Conservation (phyloP, 768 basidiomycete species). For the Suillus occidentalis region DNA sequence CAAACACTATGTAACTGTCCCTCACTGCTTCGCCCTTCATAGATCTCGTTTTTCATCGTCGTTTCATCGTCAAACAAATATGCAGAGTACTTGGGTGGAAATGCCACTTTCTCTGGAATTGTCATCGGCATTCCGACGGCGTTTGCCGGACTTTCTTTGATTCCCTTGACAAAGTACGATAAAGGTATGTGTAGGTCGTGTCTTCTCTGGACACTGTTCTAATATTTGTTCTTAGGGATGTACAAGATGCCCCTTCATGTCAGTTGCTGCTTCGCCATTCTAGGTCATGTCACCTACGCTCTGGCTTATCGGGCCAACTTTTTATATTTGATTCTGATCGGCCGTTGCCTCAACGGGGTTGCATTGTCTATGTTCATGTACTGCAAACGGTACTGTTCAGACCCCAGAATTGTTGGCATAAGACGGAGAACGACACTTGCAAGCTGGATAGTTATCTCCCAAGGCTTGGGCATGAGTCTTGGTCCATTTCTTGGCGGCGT, state of each 20-base stretch:
- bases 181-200: constrained; percentile 39
- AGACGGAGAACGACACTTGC: constrained; percentile 63
- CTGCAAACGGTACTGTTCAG: constrained; percentile 65
- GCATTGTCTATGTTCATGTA: constrained; percentile 69
- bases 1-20: background rate
- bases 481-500: constrained; percentile 67
- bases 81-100: constrained; percentile 63
- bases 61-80: constrained; percentile 68
- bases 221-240: constrained; percentile 34
- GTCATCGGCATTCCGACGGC: constrained; percentile 66
- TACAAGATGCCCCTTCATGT: constrained; percentile 59
- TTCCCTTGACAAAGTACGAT: constrained; percentile 58
- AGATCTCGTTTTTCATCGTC: constrained; percentile 71
- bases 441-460: constrained; percentile 64
- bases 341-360: constrained; percentile 64
- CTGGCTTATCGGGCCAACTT: constrained; percentile 57
- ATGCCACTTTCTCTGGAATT: constrained; percentile 67
- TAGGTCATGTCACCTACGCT: constrained; percentile 62
- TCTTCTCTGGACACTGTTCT: background rate
- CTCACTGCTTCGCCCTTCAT: background rate
- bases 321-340: constrained; percentile 70
- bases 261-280: constrained; percentile 49
- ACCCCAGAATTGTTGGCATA: constrained; percentile 64
- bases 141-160: constrained; percentile 56
- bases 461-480: constrained; percentile 59